Conservation (phyloP, 148 eudicot genomes). For the Vaccinium darrowii region DNA sequence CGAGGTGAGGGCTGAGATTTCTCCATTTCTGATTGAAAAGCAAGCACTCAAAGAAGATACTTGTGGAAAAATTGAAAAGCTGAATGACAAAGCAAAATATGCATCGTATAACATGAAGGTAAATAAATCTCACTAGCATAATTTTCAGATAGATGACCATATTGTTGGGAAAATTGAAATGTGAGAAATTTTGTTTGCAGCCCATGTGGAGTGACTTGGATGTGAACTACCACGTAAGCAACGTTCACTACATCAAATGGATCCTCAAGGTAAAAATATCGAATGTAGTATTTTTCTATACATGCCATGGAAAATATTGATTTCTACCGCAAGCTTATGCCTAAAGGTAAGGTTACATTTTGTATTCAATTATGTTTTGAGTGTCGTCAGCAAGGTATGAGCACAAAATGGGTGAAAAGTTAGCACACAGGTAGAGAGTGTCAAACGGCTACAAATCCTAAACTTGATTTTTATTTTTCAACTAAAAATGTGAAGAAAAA, state of each 20-base stretch:
- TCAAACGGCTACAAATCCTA: too few species aligned
- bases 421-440: too few species aligned
- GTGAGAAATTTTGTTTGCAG: conserved; percentile 31
- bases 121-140: neutral
- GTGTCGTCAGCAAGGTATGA: too few species aligned
- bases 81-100: conserved; percentile 18
- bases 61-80: conserved; percentile 36
- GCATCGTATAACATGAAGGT: conserved; percentile 19
- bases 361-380: too few species aligned
- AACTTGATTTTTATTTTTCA: too few species aligned
- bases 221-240: conserved; percentile 79
- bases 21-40: conserved; percentile 49
- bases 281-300: neutral
- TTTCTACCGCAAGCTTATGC: too few species aligned
- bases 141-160: neutral
- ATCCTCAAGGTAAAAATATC: conserved; percentile 69
- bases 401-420: too few species aligned
- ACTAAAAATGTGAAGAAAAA: too few species aligned
- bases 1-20: conserved; percentile 56
- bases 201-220: conserved; percentile 81
- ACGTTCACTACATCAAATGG: conserved; percentile 71
- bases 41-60: conserved; percentile 47
- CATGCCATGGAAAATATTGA: too few species aligned
- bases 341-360: too few species aligned
- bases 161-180: too few species aligned